Conservation (phyloP, 768 basidiomycete genomes). For the Tricholoma hemisulphureum region DNA sequence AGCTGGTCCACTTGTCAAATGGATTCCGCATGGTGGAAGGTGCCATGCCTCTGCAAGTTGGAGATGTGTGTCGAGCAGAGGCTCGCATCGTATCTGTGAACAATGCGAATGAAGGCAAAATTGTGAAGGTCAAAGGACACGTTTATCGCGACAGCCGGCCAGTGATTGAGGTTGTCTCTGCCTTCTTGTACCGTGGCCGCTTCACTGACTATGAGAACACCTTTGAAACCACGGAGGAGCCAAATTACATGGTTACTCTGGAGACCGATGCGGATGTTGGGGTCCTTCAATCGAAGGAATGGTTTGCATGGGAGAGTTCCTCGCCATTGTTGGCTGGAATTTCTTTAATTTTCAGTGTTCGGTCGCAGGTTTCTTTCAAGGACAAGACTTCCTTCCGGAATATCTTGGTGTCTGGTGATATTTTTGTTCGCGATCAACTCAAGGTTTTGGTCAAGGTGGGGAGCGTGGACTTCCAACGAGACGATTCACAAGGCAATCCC, state of each 20-base stretch:
- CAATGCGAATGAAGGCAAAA: conserved; percentile 90
- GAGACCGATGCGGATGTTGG: conserved; percentile 79
- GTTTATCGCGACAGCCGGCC: conserved; percentile 75
- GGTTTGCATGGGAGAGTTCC: conserved; percentile 95
- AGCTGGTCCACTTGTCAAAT: conserved; percentile 96
- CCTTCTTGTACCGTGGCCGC: conserved; percentile 95
- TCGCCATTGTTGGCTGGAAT: conserved; percentile 77
- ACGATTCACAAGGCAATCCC: conserved; percentile 89
- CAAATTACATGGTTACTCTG: conserved; percentile 80
- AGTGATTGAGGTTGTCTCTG: conserved; percentile 90
- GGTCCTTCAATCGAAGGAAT: conserved; percentile 92
- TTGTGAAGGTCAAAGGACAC: conserved; percentile 84
- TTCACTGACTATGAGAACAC: conserved; percentile 95
- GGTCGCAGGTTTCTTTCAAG: conserved; percentile 87
- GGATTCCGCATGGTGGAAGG: conserved; percentile 89
- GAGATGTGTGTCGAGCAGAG: conserved; percentile 87
- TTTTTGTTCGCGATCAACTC: conserved; percentile 85
- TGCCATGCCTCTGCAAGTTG: conserved; percentile 71
- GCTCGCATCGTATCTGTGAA: conserved; percentile 86
- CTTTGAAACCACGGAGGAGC: conserved; percentile 89
- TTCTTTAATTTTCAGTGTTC: conserved; percentile 84
- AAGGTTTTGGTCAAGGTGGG: conserved; percentile 89
- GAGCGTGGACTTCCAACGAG: conserved; percentile 81
- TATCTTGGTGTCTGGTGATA: conserved; percentile 79
- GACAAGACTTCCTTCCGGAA: conserved; percentile 82